Conservation (phyloP, 164 flowering plant genomes). For the Magnolia kwangsiensis region DNA sequence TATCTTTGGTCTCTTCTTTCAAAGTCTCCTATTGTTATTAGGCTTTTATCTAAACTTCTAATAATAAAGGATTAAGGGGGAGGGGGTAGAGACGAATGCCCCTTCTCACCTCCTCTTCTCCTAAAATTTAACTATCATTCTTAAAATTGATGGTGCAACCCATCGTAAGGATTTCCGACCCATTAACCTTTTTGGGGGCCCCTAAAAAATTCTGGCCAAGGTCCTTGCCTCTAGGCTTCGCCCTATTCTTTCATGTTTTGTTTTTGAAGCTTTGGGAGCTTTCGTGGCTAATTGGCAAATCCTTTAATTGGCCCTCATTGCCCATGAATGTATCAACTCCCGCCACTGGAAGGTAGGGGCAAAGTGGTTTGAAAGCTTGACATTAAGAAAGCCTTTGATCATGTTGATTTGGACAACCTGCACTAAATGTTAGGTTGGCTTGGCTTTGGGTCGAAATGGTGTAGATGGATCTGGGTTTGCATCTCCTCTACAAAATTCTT, state of each 20-base stretch:
- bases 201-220: background rate
- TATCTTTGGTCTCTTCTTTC: too few species aligned
- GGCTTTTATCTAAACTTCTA: too few species aligned
- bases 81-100: too few species aligned
- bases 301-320: background rate
- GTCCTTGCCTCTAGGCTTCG: background rate
- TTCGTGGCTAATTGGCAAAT: background rate
- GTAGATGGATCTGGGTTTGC: too few species aligned
- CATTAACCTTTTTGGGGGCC: background rate
- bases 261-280: background rate
- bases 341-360: background rate
- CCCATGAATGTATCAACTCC: background rate
- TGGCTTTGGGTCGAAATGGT: too few species aligned
- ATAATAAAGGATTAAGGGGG: too few species aligned
- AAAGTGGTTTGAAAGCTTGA: background rate
- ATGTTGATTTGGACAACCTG: too few species aligned
- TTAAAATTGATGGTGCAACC: background rate
- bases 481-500: too few species aligned
- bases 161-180: background rate
- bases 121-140: background rate
- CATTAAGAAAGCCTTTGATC: background rate
- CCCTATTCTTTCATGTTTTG: background rate
- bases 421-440: too few species aligned
- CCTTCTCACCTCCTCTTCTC: background rate
- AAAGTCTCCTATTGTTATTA: too few species aligned